Base-by-base conservation (phyloP, 1,284 basidiomycete genomes). In the Rhodotorula sp. region DNA sequence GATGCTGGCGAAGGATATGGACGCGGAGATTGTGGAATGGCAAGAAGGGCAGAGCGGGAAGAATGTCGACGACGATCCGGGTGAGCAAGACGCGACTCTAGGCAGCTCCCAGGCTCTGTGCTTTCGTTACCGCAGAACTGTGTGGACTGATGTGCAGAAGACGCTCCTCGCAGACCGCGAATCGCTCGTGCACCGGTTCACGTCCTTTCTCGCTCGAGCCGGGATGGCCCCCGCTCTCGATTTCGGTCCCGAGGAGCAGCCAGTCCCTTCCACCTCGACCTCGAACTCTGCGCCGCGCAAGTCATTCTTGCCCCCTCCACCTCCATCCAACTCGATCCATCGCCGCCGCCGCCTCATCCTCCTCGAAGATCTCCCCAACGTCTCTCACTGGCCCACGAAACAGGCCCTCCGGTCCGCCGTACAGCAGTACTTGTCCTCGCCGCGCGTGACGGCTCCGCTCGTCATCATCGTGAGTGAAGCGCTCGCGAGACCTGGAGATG, bases 281-380 rank as follows among this genome's bases (percentile, higher is more conserved):
- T 48, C 58, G 29, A 23, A 49, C 74, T 29, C 58, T 2, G 47
- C 60, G 2, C 26, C 49, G 5, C 20, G 48, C 14, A 61, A 3
- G 0, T 5, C 48, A 58, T 5, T 64, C 67, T 21, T 62, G 5
- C 39, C 62, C 15, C 34, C 43, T 16, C 62, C 49, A 5, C 26
- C 21, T 1, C 16, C 43, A 1, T 18, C 3, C 12, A n/a, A 3
- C 2, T 16, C 26, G 10, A 46, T 5, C 23, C 39, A 6, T 5
- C 52, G 29, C 39, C 79, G 39, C 4, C 77, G 79, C 20, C 78
- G 69, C 60, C 61, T 96, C 7, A 87, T 99, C 63, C 87, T 99
- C 12, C 84, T 99, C 14, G 94, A 97, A 80, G 92, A 97, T 71
- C 85, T 98, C 5, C 96, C 96, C 0, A 97, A 98, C 79, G 91